Evolutionary conservation across 306 rosid species (phyloP).

Genomic region (Gastrolobium villosum): DNA sequence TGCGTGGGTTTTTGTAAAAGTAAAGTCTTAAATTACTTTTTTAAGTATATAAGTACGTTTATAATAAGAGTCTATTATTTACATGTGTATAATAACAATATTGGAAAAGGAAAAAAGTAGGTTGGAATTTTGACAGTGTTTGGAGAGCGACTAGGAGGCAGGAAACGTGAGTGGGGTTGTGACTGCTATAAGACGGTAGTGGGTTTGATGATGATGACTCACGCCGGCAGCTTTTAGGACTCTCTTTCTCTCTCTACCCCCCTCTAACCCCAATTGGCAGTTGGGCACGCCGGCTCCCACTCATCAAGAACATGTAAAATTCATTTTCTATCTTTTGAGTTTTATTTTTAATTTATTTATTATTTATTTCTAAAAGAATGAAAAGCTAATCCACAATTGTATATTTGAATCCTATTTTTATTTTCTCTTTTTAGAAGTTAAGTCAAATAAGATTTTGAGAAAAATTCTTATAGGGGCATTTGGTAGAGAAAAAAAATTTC

Average conservation of each 20-base stretch:
- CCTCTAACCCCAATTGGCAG: slow-evolving; percentile 69
- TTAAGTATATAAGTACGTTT: too few relatives aligned
- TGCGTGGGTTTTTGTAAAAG: background rate
- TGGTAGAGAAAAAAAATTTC: too few relatives aligned
- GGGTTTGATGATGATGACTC: slow-evolving; percentile 89
- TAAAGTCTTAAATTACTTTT: too few relatives aligned
- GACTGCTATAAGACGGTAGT: slow-evolving; percentile 57
- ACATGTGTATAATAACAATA: background rate
- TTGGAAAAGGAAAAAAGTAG: slow-evolving; percentile 48
- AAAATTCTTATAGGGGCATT: too few relatives aligned
- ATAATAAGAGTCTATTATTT: too few relatives aligned
- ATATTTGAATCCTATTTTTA: too few relatives aligned
- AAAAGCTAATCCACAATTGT: slow-evolving; percentile 84
- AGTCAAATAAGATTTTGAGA: too few relatives aligned
- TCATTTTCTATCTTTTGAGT: slow-evolving; percentile 25
- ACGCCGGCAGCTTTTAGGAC: slow-evolving; percentile 93
- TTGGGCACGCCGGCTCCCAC: slow-evolving; percentile 93
- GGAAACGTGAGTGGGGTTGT: slow-evolving; percentile 71
- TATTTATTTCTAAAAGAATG: slow-evolving; percentile 43
- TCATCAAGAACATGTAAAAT: slow-evolving; percentile 38
- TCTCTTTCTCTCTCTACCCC: slow-evolving; percentile 40
- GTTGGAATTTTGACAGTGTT: slow-evolving; percentile 63
- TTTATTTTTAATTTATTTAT: slow-evolving; percentile 28
- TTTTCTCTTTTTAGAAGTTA: too few relatives aligned
- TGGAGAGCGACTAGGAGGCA: slow-evolving; percentile 80